phyloP scores from a whole-genome alignment of 2,329 filamentous ascomycete genomes.

The Talaromyces sp. region DNA sequence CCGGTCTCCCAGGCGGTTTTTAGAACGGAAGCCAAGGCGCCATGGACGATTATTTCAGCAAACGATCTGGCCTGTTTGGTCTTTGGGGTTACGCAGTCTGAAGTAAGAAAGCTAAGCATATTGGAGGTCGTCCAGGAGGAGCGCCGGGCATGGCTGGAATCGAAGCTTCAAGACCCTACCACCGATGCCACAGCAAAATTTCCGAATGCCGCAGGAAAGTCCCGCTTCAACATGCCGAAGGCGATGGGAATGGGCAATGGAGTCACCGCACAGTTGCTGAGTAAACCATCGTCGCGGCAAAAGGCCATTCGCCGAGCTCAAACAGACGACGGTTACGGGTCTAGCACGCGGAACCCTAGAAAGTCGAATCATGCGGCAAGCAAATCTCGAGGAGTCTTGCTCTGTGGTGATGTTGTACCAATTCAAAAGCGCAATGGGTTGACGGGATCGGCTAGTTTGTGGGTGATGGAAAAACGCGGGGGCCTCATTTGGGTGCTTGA shows the following conservation, averaged over 20 bases:
- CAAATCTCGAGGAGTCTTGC: constrained; percentile 79
- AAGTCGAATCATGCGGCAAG: constrained; percentile 62
- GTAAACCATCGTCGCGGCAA: constrained; percentile 65
- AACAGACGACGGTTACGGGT: constrained; percentile 54
- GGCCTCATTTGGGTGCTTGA: constrained; percentile 97
- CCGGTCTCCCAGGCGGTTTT: constrained; percentile 95
- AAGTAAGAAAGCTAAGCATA: constrained; percentile 91
- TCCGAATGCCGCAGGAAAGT: constrained; percentile 28
- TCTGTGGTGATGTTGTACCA: constrained; percentile 96
- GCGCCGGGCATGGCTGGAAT: constrained; percentile 80
- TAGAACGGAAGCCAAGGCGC: constrained; percentile 82
- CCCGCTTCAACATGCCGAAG: constrained; percentile 32
- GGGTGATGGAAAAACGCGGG: constrained; percentile 95
- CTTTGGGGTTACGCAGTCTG: constrained; percentile 97
- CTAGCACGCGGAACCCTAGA: constrained; percentile 47
- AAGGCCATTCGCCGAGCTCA: constrained; percentile 43
- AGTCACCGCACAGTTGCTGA: constrained; percentile 82
- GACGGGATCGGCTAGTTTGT: constrained; percentile 87
- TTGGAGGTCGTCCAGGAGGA: constrained; percentile 91
- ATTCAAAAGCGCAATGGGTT: constrained; percentile 93
- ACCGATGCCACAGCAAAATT: constrained; percentile 39
- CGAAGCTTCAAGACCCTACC: constrained; percentile 67
- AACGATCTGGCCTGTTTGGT: constrained; percentile 95
- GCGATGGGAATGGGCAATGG: constrained; percentile 66
- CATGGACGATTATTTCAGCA: constrained; percentile 93